Evolutionary conservation across 257 asterid species (phyloP), one percentile per base, ranked within the genome.

Genomic region (Verbascum thapsus): DNA sequence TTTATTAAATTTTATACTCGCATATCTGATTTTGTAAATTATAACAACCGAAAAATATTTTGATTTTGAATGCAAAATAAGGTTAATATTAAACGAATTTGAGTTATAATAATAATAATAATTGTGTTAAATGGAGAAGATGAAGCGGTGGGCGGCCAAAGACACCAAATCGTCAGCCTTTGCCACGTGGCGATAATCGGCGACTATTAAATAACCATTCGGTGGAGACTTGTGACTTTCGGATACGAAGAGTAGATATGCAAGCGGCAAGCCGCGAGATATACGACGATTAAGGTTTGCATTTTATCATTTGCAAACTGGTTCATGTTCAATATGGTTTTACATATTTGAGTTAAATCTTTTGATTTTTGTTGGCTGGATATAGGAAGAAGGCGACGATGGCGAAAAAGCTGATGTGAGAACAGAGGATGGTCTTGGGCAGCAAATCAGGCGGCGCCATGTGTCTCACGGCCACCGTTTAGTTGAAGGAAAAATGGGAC

Each of bases 401-500:
- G 11, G 43, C 12, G 51, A 42, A 1, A 49, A 17, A 16, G 44
- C 54, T 23, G 63, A 11, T 35, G 32, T 26, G 2, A 5, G 32
- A 9, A 30, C 23, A 23, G 62, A 16, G 9, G 43, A 37, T 3
- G 44, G 12, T 1, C 12, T 19, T 34, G 35, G 3, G 32, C 8
- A 17, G 41, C 49, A 13, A 23, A 2, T 3, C 12, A 57, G 60
- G 51, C 56, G 58, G 22, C 42, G 1, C n/a, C 39, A 1, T n/a
- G 38, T 77, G 37, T 66, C 73, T 54, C 76, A 74, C 8, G 84
- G 88, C 8, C 74, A 35, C 58, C 74, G 71, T 68, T 59, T 70
- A 44, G 80, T 71, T 10, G 72, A 84, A 79, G 88, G 88, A 6
- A 74, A 74, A 60, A 79, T 79, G 88, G 45, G 15, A 3, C 86